Evolutionary conservation across 2,329 filamentous ascomycete species (phyloP).

Genomic region (Colletotrichum tabaci): DNA sequence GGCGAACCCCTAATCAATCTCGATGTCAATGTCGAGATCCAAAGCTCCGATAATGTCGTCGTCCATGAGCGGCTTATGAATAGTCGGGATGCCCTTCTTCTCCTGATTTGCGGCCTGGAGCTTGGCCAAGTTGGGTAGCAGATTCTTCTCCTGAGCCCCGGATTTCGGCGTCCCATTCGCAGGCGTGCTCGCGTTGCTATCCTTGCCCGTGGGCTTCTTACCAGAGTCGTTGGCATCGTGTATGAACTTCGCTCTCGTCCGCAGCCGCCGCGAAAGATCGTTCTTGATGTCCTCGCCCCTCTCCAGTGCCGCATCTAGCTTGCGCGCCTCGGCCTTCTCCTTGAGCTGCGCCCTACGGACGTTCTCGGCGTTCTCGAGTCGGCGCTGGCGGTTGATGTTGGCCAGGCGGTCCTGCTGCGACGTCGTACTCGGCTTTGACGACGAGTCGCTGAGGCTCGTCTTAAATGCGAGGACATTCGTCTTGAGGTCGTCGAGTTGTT

Average conservation of each 20-base stretch:
- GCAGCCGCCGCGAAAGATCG: slow-evolving; percentile 73
- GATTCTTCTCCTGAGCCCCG: slow-evolving; percentile 57
- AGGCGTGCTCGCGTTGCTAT: slow-evolving; percentile 66
- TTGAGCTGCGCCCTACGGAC: slow-evolving; percentile 92
- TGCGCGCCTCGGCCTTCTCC: slow-evolving; percentile 77
- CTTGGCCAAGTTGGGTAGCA: slow-evolving; percentile 69
- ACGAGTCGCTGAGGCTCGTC: slow-evolving; percentile 71
- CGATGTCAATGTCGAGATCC: slow-evolving; percentile 93
- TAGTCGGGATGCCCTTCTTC: slow-evolving; percentile 75
- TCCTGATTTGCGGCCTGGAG: slow-evolving; percentile 67
- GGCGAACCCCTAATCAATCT: slow-evolving; percentile 71
- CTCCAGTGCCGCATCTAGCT: slow-evolving; percentile 72
- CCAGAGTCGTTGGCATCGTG: slow-evolving; percentile 70
- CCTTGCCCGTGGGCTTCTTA: slow-evolving; percentile 54
- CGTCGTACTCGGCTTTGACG: slow-evolving; percentile 67
- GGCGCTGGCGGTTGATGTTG: slow-evolving; percentile 86
- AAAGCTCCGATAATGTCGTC: slow-evolving; percentile 93
- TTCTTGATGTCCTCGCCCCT: slow-evolving; percentile 74
- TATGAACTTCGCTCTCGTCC: slow-evolving; percentile 77
- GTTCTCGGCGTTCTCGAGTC: slow-evolving; percentile 86
- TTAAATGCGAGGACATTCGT: slow-evolving; percentile 82
- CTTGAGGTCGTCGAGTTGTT: slow-evolving; percentile 74
- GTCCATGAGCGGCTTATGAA: slow-evolving; percentile 86
- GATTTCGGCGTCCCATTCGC: slow-evolving; percentile 67
- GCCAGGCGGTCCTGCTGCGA: slow-evolving; percentile 87